These are phyloP conservation scores for Lachancea nothofagi DNA, from an alignment of 805 yeast species.

Conservation along the genomic window DNA sequence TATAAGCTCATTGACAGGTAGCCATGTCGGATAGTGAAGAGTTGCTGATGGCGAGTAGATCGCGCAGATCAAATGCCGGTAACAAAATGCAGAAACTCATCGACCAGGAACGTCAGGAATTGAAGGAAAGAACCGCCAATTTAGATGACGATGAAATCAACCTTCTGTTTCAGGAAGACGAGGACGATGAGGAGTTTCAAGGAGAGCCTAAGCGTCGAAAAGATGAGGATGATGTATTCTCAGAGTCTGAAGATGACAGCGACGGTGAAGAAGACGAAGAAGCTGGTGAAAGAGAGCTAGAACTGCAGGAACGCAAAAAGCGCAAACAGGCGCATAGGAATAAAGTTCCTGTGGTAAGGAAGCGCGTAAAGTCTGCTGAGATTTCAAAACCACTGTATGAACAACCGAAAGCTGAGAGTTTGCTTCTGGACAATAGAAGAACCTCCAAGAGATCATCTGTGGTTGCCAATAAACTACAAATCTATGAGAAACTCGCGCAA, in stretches of 20 bases:
- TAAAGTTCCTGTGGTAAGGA: constrained; percentile 12
- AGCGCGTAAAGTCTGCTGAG: constrained; percentile 24
- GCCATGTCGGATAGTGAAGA: constrained; percentile 10
- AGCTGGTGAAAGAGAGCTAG: constrained; percentile 20
- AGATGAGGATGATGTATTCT: constrained; percentile 30
- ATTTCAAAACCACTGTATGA: constrained; percentile 23
- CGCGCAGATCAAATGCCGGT: constrained; percentile 86
- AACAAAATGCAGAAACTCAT: constrained; percentile 68
- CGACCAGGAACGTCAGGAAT: constrained; percentile 54
- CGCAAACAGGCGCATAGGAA: constrained; percentile 10
- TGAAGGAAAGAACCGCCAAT: constrained; percentile 15
- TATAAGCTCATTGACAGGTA: background rate
- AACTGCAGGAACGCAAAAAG: constrained; percentile 11
- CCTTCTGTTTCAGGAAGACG: constrained; percentile 61
- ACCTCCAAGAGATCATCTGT: constrained; percentile 76
- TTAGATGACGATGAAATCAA: constrained; percentile 71
- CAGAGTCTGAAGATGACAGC: constrained; percentile 29
- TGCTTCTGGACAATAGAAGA: constrained; percentile 52
- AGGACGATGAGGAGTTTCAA: constrained; percentile 46
- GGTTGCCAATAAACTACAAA: constrained; percentile 67
- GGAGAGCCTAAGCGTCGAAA: constrained; percentile 27
- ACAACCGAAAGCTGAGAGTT: constrained; percentile 44
- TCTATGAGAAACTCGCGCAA: constrained; percentile 62
- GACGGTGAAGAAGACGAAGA: constrained; percentile 26
- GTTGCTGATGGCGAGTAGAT: constrained; percentile 61